phyloP scores from a whole-genome alignment of 176 grass and related monocot species.

The Oryza rufipogon region DNA sequence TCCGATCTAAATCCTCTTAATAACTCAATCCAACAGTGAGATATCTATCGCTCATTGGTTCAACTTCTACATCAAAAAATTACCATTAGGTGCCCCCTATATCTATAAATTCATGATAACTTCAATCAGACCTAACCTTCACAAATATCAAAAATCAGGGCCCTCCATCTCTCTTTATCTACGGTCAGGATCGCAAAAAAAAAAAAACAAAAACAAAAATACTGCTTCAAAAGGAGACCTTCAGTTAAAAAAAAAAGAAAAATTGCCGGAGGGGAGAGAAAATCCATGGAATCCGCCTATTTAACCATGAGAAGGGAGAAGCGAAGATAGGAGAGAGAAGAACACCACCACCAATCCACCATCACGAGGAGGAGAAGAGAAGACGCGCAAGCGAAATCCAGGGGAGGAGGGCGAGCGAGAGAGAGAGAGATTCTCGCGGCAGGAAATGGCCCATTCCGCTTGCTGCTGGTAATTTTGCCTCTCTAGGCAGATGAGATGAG shows the following conservation, averaged over 20 bases:
- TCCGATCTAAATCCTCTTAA: too few relatives aligned
- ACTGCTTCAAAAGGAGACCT: neutral
- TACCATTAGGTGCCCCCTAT: too few relatives aligned
- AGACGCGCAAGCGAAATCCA: too few relatives aligned
- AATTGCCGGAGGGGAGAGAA: neutral
- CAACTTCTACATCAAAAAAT: too few relatives aligned
- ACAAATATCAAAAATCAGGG: neutral
- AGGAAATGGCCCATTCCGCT: conserved; percentile 19
- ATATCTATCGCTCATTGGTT: too few relatives aligned
- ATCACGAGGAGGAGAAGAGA: too few relatives aligned
- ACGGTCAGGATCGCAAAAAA: neutral
- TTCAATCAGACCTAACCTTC: too few relatives aligned
- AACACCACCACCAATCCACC: conserved; percentile 11
- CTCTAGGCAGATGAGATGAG: neutral
- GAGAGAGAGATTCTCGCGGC: neutral
- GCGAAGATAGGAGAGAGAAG: conserved; percentile 15
- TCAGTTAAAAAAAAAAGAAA: neutral
- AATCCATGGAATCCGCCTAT: conserved; percentile 29
- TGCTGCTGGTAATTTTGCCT: conserved; percentile 28
- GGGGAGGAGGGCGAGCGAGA: neutral
- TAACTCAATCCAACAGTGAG: too few relatives aligned
- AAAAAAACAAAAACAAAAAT: neutral
- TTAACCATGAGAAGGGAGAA: conserved; percentile 5
- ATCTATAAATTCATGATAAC: too few relatives aligned
- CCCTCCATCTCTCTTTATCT: neutral